Evolutionary conservation across 106 monocot species (phyloP).

Genomic region (Dioscorea dumetorum): DNA sequence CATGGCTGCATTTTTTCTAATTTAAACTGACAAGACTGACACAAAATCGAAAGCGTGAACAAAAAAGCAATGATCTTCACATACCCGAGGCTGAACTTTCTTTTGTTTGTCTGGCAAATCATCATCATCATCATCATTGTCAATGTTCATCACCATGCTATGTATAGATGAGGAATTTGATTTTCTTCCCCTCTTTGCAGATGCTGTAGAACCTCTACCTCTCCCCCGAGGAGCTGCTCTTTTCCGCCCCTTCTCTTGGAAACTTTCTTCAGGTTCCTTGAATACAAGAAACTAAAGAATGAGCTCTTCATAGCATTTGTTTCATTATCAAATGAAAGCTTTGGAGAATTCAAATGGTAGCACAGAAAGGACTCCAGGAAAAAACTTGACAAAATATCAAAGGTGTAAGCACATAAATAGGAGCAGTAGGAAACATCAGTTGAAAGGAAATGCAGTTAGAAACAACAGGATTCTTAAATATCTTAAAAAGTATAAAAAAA

Average conservation of each 20-base stretch:
- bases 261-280: conserved; percentile 78
- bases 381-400: background rate
- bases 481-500: too few relatives aligned
- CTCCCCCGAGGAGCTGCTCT: conserved; percentile 66
- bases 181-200: conserved; percentile 65
- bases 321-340: too few relatives aligned
- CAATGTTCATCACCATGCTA: conserved; percentile 56
- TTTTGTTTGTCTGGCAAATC: conserved; percentile 38
- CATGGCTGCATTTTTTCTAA: background rate
- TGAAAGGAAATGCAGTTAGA: too few relatives aligned
- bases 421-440: background rate
- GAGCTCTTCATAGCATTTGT: background rate
- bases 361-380: background rate
- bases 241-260: conserved; percentile 45
- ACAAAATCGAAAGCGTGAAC: background rate
- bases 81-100: conserved; percentile 44
- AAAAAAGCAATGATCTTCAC: background rate
- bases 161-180: conserved; percentile 50
- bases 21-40: background rate
- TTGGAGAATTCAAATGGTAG: too few relatives aligned
- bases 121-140: conserved; percentile 64
- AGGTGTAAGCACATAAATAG: background rate
- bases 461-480: too few relatives aligned
- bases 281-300: background rate
- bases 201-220: conserved; percentile 43